Base-by-base conservation (phyloP, 495 filamentous ascomycete genomes). In the Neurospora africana region DNA sequence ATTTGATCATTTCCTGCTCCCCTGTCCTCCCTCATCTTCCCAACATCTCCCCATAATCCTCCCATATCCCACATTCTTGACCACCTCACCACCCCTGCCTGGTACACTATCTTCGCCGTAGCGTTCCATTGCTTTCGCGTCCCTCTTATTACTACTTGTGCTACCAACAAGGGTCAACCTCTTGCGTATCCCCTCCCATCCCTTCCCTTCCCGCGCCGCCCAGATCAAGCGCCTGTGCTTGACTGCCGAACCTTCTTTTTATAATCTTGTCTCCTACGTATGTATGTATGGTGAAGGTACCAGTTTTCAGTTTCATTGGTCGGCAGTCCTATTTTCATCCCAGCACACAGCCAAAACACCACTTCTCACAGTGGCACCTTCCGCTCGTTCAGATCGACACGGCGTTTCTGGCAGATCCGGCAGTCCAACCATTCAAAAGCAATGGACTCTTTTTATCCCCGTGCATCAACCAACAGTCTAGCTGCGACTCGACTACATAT, bases 1-100 rank as follows among this genome's bases (percentile, higher is more conserved):
- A 23, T 86, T 82, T 68, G 80, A 75, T 84, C 86, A 86, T 39
- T 75, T 79, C 76, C 82, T 81, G 77, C 84, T 81, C 69, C 85
- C 83, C 23, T 80, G 82, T 82, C 85, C 84, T 76, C 83, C 77
- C 82, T 83, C 37, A 82, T 82, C 35, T 81, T 83, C 74, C 83
- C 39, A 30, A 70, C 73, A 58, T 47, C 47, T 79, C 78, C 74
- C 75, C 76, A 30, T 72, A 9, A 43, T 43, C 41, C 15, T n/a
- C 41, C 41, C 72, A 19, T 21, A 36, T 43, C 37, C 47, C 38
- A 36, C 69, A 30, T 47, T 70, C 23, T 70, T 70, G 36, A 36
- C 33, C n/a, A 40, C 47, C 38, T 70, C 23, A 47, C 53, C 27
- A 27, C n/a, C 41, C 68, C 30, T 70, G 37, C 30, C 17, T 70